These are phyloP conservation scores for Sanghuangporus weigelae DNA, from an alignment of 1,284 basidiomycete genomes.

Conservation along the genomic window DNA sequence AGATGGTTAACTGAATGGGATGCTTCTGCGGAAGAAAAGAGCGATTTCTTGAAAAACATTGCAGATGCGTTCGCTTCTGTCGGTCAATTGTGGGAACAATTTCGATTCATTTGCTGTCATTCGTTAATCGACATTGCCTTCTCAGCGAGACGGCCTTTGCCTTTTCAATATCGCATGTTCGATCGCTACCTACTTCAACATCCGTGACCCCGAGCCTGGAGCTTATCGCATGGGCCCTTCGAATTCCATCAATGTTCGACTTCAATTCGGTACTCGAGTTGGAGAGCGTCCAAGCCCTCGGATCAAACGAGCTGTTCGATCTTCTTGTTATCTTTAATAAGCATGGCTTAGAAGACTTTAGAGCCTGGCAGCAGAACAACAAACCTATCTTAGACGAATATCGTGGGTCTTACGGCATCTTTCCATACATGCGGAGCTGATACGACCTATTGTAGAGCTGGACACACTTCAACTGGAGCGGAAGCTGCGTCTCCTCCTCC, in stretches of 20 bases:
- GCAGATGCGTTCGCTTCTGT: conserved; percentile 58
- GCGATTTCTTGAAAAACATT: conserved; percentile 63
- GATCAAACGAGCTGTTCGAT: conserved; percentile 61
- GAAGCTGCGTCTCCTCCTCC: conserved; percentile 79
- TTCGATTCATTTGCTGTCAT: neutral
- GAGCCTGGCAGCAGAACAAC: conserved; percentile 57
- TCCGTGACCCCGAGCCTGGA: conserved; percentile 50
- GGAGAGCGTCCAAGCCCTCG: conserved; percentile 65
- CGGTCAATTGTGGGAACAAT: conserved; percentile 46
- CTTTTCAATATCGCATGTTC: conserved; percentile 58
- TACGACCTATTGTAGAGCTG: conserved; percentile 35
- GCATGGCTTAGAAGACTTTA: conserved; percentile 60
- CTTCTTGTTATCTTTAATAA: conserved; percentile 71
- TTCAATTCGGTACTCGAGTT: conserved; percentile 79
- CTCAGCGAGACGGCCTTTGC: conserved; percentile 55
- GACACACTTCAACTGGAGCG: conserved; percentile 57
- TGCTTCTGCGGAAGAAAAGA: conserved; percentile 61
- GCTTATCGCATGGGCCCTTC: conserved; percentile 61
- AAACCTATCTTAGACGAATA: conserved; percentile 49
- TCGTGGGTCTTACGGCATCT: conserved; percentile 38
- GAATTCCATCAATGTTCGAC: conserved; percentile 69
- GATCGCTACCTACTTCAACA: conserved; percentile 51
- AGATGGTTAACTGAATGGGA: conserved; percentile 79
- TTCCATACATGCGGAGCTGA: neutral
- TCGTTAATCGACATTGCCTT: neutral